Evolutionary conservation across 176 grass and related monocot species (phyloP), one percentile per base, ranked within the genome.

Genomic region (Avena sativa): DNA sequence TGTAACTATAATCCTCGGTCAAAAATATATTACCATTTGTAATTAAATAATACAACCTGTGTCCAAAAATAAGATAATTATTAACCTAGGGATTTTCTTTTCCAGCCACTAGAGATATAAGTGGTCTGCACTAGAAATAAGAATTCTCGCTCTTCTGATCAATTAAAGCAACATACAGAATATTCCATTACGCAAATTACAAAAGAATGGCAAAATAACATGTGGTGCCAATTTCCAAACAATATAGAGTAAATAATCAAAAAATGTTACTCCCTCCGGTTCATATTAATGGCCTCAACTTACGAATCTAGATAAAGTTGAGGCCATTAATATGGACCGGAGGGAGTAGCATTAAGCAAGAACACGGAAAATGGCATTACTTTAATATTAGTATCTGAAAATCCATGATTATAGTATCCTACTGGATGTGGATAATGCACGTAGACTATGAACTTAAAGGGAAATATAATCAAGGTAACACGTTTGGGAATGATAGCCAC

Each of bases 401-500:
- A 64, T 0, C 46, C 64, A 23, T 69, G 74, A 79, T 36, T 68
- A 58, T 26, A 58, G 25, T 30, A 36, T 83, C 46, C 26, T 69
- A 76, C 56, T 60, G 23, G 1, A 79, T 43, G 48, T 59, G 49
- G 9, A 74, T 80, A 89, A 79, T 47, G 20, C 11, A 14, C 7
- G 83, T 48, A 61, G 12, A 60, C 79, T n/a, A 79, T 40, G 38
- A 43, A 80, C 8, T 40, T 75, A 19, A 87, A 12, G 48, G 50
- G 79, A 55, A 87, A 23, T 47, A 49, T 5, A 87, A 46, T 55
- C 46, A 78, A 66, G 38, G 44, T 15, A 83, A 7, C 40, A 82
- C 28, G 44, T 65, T 58, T 51, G 61, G 47, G 75, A 69, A 75
- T 90, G 21, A 78, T 47, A 59, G 61, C 47, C 36, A 98, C 96